Evolutionary conservation across 2,329 filamentous ascomycete genomes (phyloP), one percentile per base, ranked within the genome.

Genomic region (Verticillium alfalfae): DNA sequence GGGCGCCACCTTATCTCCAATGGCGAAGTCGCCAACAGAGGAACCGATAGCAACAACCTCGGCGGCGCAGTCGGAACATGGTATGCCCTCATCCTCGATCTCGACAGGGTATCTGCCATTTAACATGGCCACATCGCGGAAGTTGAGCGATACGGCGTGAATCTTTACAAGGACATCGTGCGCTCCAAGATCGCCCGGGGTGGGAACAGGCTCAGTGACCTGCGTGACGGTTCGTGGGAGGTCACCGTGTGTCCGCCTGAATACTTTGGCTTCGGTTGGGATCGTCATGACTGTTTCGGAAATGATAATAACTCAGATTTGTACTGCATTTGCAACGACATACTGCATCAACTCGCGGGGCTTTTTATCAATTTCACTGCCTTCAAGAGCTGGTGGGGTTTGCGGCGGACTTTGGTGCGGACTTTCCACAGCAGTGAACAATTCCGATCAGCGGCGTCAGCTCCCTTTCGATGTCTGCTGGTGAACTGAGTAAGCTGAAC

Each of bases 71-170:
- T 70, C 68, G 8, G 67, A 69, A 12, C 55, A 61, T 0, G 66
- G 57, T 26, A 71, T 65, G 39, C 69, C 69, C 3, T 57, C 37
- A 0, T 64, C 56, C 22, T 62, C 16, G 10, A 61, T 57, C 10
- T 61, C 34, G 2, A 62, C 41, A 0, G 66, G 66, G 61, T 71
- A 71, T 9, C 57, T 61, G 5, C 68, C 70, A 60, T 68, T 59
- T n/a, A 70, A 58, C 65, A 71, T 70, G 16, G 41, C 65, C 1
- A 68, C 65, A n/a, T 71, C 70, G 22, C 70, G 66, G 45, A 62
- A 67, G 41, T 67, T 67, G 16, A 67, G 55, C 4, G 66, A 67
- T 10, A 66, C 65, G 26, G 65, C 64, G 15, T 64, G 62, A n/a
- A 66, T 63, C 54, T 65, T 65, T 59, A 66, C 56, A 1, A 66